Evolutionary conservation across 2,329 filamentous ascomycete genomes (phyloP), one percentile per base, ranked within the genome.

Genomic region (Xylariales sp.): DNA sequence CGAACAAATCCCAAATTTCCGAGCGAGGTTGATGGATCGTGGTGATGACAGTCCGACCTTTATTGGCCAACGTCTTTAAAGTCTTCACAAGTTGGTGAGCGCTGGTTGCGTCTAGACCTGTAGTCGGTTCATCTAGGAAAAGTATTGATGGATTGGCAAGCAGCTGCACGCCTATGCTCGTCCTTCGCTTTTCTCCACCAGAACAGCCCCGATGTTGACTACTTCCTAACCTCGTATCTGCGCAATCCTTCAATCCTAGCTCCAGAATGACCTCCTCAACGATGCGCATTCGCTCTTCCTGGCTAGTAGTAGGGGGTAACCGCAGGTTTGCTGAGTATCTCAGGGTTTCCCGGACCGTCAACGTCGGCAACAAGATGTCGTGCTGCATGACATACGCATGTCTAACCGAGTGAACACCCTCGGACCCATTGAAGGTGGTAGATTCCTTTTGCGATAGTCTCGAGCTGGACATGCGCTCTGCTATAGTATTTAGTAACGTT

Each of bases 81-180:
- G 84, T 88, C 22, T 79, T 70, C 1, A 89, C 71, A 0, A 90
- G 73, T 49, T 88, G 84, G 51, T 80, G 87, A 0, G 86, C 86
- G 54, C 82, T 88, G 2, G 84, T 87, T 0, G 85, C 84, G 62
- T 90, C 86, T 6, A 90, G 69, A 1, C 84, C 84, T 1, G 85
- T 89, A 0, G 86, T 90, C 0, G 86, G 85, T 52, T 90, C 86
- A 53, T 91, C 86, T 16, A 88, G 73, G 58, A 88, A 89, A 5
- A 90, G 64, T 1, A 90, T 74, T 5, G 83, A 87, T 2, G 86
- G 86, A 55, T 89, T 90, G 4, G 83, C 80, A n/a, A 90, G 67
- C 42, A 90, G 69, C 60, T 89, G 86, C 4, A 90, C 84, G 3
- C 84, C 86, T 35, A 90, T 86, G 47, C 83, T 88, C 1, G 83